Percentiles rank a stretch among this genome's conserved stretches.
These are phyloP conservation scores for Emericellopsis cladophorae DNA, from an alignment of 2,329 filamentous ascomycete species.

Conservation along the genomic window DNA sequence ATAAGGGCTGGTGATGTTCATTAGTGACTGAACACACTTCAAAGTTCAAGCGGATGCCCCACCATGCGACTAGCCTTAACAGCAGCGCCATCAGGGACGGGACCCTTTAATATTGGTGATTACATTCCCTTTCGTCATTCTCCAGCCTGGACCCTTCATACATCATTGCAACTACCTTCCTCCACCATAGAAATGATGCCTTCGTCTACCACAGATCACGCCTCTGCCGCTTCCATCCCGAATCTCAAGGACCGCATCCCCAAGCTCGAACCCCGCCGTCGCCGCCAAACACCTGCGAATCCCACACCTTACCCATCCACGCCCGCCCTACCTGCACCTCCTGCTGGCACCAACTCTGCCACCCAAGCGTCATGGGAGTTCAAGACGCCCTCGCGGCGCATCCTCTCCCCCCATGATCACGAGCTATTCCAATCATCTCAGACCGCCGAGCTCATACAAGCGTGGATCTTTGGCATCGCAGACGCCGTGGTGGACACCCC, in stretches of 20 bases:
- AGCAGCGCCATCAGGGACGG: slow-evolving; percentile 1
- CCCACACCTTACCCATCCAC: slow-evolving; percentile 59
- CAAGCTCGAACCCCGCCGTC: slow-evolving; percentile 53
- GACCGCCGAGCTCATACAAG: slow-evolving; percentile 62
- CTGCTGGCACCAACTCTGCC: slow-evolving; percentile 31
- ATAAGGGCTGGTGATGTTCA: too few relatives aligned
- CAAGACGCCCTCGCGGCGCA: slow-evolving; percentile 59
- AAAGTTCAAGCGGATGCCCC: too few relatives aligned
- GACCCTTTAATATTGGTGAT: background rate
- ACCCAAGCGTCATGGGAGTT: slow-evolving; percentile 37
- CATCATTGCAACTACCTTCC: too few relatives aligned
- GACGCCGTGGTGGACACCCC: slow-evolving; percentile 66
- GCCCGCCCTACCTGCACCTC: slow-evolving; percentile 57
- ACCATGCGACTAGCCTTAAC: too few relatives aligned
- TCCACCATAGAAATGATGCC: too few relatives aligned
- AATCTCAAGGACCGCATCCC: slow-evolving; percentile 43
- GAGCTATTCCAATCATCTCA: slow-evolving; percentile 67
- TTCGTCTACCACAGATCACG: too few relatives aligned
- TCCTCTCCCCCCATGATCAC: slow-evolving; percentile 71
- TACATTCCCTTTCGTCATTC: background rate
- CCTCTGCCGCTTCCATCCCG: slow-evolving; percentile 9
- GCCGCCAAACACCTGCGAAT: slow-evolving; percentile 37
- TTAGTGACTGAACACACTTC: too few relatives aligned
- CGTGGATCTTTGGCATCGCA: slow-evolving; percentile 78
- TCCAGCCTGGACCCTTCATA: too few relatives aligned